Percentiles rank a stretch among this genome's conserved stretches.
Evolutionary conservation across 352 stramenopile species (phyloP).

Genomic region (Phytopythium aichiense): DNA sequence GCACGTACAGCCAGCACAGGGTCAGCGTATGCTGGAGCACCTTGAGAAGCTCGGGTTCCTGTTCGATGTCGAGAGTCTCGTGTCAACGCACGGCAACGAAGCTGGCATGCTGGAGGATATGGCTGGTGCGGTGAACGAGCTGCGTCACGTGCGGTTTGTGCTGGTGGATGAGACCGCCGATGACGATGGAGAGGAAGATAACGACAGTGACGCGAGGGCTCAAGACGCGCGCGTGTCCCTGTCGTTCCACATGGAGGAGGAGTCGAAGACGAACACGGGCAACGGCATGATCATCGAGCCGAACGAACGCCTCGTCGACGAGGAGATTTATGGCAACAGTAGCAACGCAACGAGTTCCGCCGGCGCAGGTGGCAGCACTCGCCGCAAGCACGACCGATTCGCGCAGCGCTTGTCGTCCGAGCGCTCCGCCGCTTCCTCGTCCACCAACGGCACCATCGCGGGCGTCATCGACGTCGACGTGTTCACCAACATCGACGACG

Average conservation of each 20-base stretch:
- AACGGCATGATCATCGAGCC: not conserved
- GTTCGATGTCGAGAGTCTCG: constrained; percentile 81
- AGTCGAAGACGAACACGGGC: constrained; percentile 42
- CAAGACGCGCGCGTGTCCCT: constrained; percentile 40
- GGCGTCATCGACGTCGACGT: constrained; percentile 82
- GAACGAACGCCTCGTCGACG: constrained; percentile 10
- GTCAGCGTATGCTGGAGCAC: constrained; percentile 64
- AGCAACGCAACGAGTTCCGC: constrained; percentile 14
- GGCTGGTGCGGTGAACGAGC: constrained; percentile 75
- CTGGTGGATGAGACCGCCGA: constrained; percentile 58
- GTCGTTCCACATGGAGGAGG: constrained; percentile 68
- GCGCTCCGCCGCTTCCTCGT: constrained; percentile 24
- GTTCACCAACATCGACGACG: constrained; percentile 71
- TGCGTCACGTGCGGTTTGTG: constrained; percentile 76
- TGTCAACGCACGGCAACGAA: constrained; percentile 86
- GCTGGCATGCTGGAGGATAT: constrained; percentile 88
- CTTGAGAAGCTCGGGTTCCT: constrained; percentile 78
- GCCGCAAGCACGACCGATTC: not conserved
- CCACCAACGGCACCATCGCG: constrained; percentile 37
- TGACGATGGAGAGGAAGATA: constrained; percentile 37
- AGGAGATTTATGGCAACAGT: constrained; percentile 10
- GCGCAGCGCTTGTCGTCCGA: constrained; percentile 12
- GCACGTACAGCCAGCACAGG: constrained; percentile 34
- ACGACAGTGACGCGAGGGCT: constrained; percentile 22
- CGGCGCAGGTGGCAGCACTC: not conserved